Evolutionary conservation across 2,329 filamentous ascomycete species (phyloP), one percentile per base, ranked within the genome.

Genomic region (Trichoderma asperellum): DNA sequence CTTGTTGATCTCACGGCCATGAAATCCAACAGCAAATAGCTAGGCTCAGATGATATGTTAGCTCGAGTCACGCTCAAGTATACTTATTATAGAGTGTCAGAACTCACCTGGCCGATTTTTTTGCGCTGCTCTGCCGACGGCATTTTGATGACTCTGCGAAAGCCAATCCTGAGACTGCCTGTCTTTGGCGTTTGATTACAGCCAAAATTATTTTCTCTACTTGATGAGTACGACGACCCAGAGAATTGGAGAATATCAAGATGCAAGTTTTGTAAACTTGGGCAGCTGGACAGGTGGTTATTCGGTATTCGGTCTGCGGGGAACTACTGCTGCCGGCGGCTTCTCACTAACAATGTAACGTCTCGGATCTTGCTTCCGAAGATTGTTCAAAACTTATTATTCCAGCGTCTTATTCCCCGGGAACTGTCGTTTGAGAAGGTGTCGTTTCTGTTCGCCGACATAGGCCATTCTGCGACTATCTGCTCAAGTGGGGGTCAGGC

Each of bases 1-100:
- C 21, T 67, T 40, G 64, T 75, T 72, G 43, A 74, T 60, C 14
- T 70, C 68, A 11, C 68, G 70, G 65, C 72, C 72, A 61, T 76
- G 73, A 63, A 76, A 76, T 24, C 74, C 74, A 49, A 75, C 73
- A 11, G 73, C 74, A 32, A 76, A 75, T 27, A 76, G 73, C 74
- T 76, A 8, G 21, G 37, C 21, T 7, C 21, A 52, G 37, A 8
- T 34, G 37, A 5, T 14, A 0, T 8, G 21, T 55, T 43, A 70
- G 57, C 16, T 49, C n/a, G 32, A 24, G 24, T 2, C n/a, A 40
- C 10, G 16, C 32, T 11, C 4, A 4, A 0, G 24, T 27, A 21
- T 32, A 27, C 3, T 4, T 32, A 27, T 7, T 4, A 34, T 37
- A 32, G 18, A 47, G 21, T 49, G 27, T 55, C 11, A 24, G 21